Percentiles rank a stretch among this genome's conserved stretches.
These are phyloP conservation scores for Vanilla planifolia DNA, from an alignment of 106 monocot species.

Conservation along the genomic window DNA sequence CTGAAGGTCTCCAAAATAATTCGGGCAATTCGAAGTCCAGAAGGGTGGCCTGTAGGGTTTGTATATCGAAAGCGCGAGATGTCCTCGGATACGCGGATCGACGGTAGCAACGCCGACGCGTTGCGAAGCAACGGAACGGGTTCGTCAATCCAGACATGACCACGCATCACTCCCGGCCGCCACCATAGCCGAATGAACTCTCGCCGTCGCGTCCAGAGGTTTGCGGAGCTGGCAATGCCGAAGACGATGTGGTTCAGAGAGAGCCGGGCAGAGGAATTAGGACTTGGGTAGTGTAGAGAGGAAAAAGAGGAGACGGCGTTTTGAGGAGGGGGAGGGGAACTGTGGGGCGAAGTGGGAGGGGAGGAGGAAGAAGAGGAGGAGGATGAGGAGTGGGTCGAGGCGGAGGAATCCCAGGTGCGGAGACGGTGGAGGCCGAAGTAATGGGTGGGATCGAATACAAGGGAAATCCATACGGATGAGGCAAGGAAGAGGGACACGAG, in stretches of 20 bases:
- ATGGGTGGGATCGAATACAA: constrained; percentile 4
- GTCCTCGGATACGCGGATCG: constrained; percentile 71
- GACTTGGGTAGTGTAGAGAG: background rate
- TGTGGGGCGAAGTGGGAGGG: background rate
- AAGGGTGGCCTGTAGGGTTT: constrained; percentile 85
- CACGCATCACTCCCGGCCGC: constrained; percentile 62
- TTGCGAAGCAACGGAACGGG: background rate
- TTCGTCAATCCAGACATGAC: constrained; percentile 87
- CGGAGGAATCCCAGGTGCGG: background rate
- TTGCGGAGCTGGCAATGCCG: constrained; percentile 77
- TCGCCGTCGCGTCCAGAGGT: constrained; percentile 57
- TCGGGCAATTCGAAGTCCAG: constrained; percentile 85
- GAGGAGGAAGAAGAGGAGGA: background rate
- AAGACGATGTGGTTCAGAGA: constrained; percentile 64
- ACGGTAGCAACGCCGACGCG: constrained; percentile 34
- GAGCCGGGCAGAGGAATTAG: background rate
- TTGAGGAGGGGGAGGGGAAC: constrained; percentile 15
- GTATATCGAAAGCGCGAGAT: constrained; percentile 81
- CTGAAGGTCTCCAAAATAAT: constrained; percentile 67
- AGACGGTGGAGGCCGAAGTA: background rate
- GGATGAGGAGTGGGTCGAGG: background rate
- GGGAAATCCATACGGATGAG: background rate
- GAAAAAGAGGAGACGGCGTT: background rate
- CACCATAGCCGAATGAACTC: constrained; percentile 81
- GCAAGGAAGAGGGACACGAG: constrained; percentile 8